Conservation (phyloP, 164 flowering plant species). For the Litsea cubeba region DNA sequence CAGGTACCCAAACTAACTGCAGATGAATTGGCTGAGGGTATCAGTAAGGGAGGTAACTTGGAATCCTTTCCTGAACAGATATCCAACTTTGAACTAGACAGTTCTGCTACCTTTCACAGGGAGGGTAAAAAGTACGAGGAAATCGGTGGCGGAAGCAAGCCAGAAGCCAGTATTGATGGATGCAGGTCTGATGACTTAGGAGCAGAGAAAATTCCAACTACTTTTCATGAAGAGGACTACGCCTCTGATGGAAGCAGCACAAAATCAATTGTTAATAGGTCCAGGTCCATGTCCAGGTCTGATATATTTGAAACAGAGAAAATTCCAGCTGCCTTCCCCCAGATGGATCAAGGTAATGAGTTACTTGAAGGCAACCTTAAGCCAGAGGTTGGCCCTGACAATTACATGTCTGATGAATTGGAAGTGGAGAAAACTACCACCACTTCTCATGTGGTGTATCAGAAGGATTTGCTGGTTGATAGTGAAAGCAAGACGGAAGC, state of each 20-base stretch:
- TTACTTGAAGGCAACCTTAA: constrained; percentile 19
- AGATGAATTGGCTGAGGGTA: constrained; percentile 23
- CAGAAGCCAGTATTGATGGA: constrained; percentile 22
- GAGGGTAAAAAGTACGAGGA: neutral
- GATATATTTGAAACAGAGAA: constrained; percentile 33
- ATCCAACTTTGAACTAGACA: constrained; percentile 4
- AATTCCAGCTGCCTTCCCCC: constrained; percentile 18
- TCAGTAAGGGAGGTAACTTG: constrained; percentile 13
- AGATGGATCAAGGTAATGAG: constrained; percentile 30
- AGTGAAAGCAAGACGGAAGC: constrained; percentile 31
- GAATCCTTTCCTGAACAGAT: constrained; percentile 22
- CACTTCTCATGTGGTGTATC: constrained; percentile 17
- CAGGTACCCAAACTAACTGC: constrained; percentile 18
- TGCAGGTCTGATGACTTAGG: constrained; percentile 39
- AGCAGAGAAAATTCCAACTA: neutral
- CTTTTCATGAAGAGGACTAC: constrained; percentile 27
- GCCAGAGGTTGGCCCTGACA: neutral
- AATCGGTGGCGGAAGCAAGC: neutral
- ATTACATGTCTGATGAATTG: neutral
- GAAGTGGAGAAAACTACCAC: constrained; percentile 21
- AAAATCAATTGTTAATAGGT: constrained; percentile 30
- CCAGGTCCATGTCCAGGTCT: constrained; percentile 31
- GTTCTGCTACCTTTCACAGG: neutral
- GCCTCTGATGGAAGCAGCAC: constrained; percentile 27
- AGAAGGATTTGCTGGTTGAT: constrained; percentile 36